A percentile compares a stretch with the other conserved stretches of the same genome.
Evolutionary conservation across 345 rosid genomes (phyloP).

Genomic region (Hibiscus syriacus): DNA sequence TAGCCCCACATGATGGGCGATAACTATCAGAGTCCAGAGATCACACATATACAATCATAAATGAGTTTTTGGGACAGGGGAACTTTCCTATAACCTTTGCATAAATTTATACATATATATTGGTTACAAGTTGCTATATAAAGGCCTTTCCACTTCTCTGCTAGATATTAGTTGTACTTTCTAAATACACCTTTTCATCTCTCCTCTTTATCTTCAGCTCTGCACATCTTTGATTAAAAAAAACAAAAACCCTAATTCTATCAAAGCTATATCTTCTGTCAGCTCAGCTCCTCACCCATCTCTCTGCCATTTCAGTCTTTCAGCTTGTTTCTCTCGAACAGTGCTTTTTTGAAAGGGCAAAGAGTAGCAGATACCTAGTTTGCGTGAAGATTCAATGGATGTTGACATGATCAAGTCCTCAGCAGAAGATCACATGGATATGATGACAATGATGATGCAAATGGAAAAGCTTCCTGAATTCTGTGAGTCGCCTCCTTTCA

Average conservation of each 20-base stretch:
- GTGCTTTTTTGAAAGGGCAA: neutral
- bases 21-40: slow-evolving; percentile 9
- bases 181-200: slow-evolving; percentile 1
- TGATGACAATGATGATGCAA: slow-evolving; percentile 61
- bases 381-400: slow-evolving; percentile 25
- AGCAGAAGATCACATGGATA: slow-evolving; percentile 31
- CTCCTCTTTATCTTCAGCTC: slow-evolving; percentile 18
- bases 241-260: slow-evolving; percentile 14
- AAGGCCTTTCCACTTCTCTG: slow-evolving; percentile 8
- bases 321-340: slow-evolving; percentile 19
- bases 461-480: slow-evolving; percentile 67
- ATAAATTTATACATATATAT: neutral
- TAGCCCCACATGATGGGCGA: slow-evolving; percentile 19
- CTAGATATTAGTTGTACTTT: slow-evolving; percentile 7
- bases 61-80: neutral
- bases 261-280: slow-evolving; percentile 19
- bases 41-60: slow-evolving; percentile 11
- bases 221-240: slow-evolving; percentile 14
- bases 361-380: neutral
- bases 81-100: neutral
- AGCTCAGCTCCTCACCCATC: slow-evolving; percentile 12
- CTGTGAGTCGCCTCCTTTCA: slow-evolving; percentile 21
- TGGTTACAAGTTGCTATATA: slow-evolving; percentile 15
- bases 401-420: slow-evolving; percentile 36
- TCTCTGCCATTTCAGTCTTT: slow-evolving; percentile 18